These are phyloP conservation scores for Craterostigma plantagineum DNA, from an alignment of 257 asterid genomes.

Conservation along the genomic window DNA sequence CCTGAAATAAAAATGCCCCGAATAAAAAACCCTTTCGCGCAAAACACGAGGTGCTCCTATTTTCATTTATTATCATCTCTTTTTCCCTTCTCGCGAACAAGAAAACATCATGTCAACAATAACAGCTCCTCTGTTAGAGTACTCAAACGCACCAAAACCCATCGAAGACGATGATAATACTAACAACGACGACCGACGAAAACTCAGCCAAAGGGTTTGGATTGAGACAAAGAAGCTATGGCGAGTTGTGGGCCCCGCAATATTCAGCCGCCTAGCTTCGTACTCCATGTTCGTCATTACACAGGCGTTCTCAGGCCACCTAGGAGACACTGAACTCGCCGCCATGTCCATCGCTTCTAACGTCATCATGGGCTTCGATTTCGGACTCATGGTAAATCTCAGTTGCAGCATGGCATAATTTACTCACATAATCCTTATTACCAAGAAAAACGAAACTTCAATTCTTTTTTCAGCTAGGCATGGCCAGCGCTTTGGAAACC, in stretches of 20 bases:
- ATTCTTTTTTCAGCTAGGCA: slow-evolving; percentile 32
- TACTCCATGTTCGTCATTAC: slow-evolving; percentile 62
- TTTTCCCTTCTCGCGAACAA: too few species aligned
- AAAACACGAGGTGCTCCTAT: too few species aligned
- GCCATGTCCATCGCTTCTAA: slow-evolving; percentile 53
- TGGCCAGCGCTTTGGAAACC: slow-evolving; percentile 86
- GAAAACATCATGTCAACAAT: too few species aligned
- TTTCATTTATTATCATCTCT: too few species aligned
- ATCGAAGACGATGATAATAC: slow-evolving; percentile 1
- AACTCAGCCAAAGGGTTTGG: slow-evolving; percentile 20
- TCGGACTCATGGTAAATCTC: slow-evolving; percentile 45
- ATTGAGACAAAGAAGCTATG: slow-evolving; percentile 67
- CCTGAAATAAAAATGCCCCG: too few species aligned
- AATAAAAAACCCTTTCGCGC: too few species aligned
- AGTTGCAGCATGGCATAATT: too few species aligned
- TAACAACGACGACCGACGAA: slow-evolving; percentile 5
- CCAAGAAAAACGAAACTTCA: too few species aligned
- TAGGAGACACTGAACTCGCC: slow-evolving; percentile 78
- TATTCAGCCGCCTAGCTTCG: slow-evolving; percentile 48
- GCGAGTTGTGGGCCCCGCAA: slow-evolving; percentile 72
- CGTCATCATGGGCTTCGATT: slow-evolving; percentile 60
- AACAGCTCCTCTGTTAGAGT: slow-evolving; percentile 22
- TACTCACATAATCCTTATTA: not conserved
- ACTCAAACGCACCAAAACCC: slow-evolving; percentile 7
- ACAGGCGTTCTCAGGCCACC: slow-evolving; percentile 82